These are phyloP conservation scores for Sphaerosporella brunnea DNA, from an alignment of 495 filamentous ascomycete species.

Conservation along the genomic window DNA sequence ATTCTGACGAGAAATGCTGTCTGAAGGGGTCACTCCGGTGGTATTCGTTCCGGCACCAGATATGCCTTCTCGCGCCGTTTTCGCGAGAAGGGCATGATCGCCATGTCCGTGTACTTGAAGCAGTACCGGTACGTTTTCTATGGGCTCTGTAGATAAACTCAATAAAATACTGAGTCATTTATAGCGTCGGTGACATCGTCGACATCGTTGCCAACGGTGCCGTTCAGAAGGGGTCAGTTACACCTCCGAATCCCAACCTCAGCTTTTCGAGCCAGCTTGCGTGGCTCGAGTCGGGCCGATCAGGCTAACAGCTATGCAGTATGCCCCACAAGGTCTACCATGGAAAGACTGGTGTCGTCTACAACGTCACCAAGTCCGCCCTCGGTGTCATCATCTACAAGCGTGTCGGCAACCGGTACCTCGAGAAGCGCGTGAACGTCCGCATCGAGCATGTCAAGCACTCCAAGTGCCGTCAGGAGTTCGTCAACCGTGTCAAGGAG, in stretches of 20 bases:
- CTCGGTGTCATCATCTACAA: slow-evolving; percentile 98
- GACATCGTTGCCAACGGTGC: slow-evolving; percentile 94
- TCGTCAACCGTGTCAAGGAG: slow-evolving; percentile 86
- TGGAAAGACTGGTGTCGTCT: slow-evolving; percentile 93
- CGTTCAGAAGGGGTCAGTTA: slow-evolving; percentile 86
- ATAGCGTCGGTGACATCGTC: slow-evolving; percentile 89
- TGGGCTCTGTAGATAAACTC: slow-evolving; percentile 7
- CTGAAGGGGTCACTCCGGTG: slow-evolving; percentile 83
- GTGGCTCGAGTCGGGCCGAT: no score
- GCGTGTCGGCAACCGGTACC: slow-evolving; percentile 90
- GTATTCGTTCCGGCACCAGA: slow-evolving; percentile 89
- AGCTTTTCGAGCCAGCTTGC: not conserved
- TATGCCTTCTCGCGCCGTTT: slow-evolving; percentile 89
- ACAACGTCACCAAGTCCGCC: slow-evolving; percentile 91
- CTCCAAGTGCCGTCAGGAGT: slow-evolving; percentile 86
- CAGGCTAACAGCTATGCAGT: slow-evolving; percentile 38
- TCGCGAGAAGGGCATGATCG: slow-evolving; percentile 84
- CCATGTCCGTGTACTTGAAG: slow-evolving; percentile 74
- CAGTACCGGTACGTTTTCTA: slow-evolving; percentile 57
- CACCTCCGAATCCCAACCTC: not conserved
- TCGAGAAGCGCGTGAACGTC: slow-evolving; percentile 99
- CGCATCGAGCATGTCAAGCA: slow-evolving; percentile 91
- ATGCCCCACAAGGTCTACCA: slow-evolving; percentile 99
- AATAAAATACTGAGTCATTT: slow-evolving; percentile 11
- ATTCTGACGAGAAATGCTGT: slow-evolving; percentile 18